These are phyloP conservation scores for Aurifilum marmelostoma DNA, from an alignment of 2,329 filamentous ascomycete genomes.

Conservation along the genomic window DNA sequence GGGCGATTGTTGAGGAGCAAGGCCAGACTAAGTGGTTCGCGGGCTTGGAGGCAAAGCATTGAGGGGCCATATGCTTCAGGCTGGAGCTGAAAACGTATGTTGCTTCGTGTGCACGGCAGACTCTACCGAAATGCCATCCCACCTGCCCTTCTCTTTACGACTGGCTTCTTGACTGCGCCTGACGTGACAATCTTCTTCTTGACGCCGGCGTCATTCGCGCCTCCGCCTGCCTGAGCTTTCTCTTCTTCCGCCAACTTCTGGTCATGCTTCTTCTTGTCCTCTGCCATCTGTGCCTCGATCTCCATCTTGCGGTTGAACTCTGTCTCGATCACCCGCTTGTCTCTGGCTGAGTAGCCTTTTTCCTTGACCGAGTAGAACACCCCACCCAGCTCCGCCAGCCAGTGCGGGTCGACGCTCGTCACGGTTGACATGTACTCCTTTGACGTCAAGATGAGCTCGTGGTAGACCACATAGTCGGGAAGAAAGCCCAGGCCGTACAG, in stretches of 20 bases:
- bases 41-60: background rate
- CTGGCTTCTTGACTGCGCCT: constrained; percentile 64
- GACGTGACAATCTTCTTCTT: constrained; percentile 63
- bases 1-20: constrained; percentile 3
- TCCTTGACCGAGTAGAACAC: constrained; percentile 98
- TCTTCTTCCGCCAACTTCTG: constrained; percentile 57
- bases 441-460: constrained; percentile 93
- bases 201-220: constrained; percentile 36
- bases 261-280: constrained; percentile 74
- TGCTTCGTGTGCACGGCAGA: background rate
- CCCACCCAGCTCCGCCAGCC: constrained; percentile 93
- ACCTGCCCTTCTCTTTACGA: constrained; percentile 58
- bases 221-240: constrained; percentile 46
- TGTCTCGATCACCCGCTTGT: constrained; percentile 84
- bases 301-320: constrained; percentile 94
- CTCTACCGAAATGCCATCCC: constrained; percentile 38
- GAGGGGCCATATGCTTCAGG: background rate
- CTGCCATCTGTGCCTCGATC: constrained; percentile 89
- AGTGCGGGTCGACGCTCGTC: constrained; percentile 93
- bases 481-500: constrained; percentile 92
- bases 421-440: constrained; percentile 99
- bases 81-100: background rate
- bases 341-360: constrained; percentile 88
- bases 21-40: background rate
- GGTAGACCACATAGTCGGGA: constrained; percentile 96